phyloP scores from a whole-genome alignment of 768 basidiomycete species.

The Lyophyllum semitale region DNA sequence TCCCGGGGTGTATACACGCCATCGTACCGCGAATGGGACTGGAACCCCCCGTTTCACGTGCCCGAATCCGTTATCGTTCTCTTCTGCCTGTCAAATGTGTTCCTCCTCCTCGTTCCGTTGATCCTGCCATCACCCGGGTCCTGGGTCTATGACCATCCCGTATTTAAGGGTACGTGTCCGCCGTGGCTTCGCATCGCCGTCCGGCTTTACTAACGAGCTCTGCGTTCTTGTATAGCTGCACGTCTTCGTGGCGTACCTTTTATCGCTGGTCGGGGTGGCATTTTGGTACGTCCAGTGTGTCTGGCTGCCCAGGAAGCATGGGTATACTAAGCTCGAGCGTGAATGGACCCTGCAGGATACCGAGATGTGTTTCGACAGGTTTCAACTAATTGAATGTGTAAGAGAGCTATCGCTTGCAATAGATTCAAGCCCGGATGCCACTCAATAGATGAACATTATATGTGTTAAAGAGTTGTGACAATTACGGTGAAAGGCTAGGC shows the following conservation, averaged over 20 bases:
- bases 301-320: slow-evolving; percentile 48
- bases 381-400: slow-evolving; percentile 7
- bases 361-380: slow-evolving; percentile 52
- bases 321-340: slow-evolving; percentile 52
- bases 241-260: slow-evolving; percentile 42
- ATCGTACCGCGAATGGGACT: slow-evolving; percentile 44
- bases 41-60: slow-evolving; percentile 68
- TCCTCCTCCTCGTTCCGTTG: slow-evolving; percentile 62
- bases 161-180: slow-evolving; percentile 63
- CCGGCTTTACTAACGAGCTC: slow-evolving; percentile 33
- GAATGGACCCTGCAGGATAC: slow-evolving; percentile 54
- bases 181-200: slow-evolving; percentile 20
- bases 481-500: too few species aligned
- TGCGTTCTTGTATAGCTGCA: slow-evolving; percentile 40
- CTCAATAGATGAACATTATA: too few species aligned
- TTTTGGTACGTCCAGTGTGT: slow-evolving; percentile 61
- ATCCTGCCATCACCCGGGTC: slow-evolving; percentile 58
- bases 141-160: slow-evolving; percentile 54
- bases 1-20: slow-evolving; percentile 59
- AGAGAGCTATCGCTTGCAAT: too few species aligned
- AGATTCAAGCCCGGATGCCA: too few species aligned
- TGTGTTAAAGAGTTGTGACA: too few species aligned
- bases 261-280: slow-evolving; percentile 48
- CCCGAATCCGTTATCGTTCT: slow-evolving; percentile 48
- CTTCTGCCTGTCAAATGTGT: slow-evolving; percentile 68